Conservation (phyloP, 306 rosid genomes). For the Lathyrus sativus region DNA sequence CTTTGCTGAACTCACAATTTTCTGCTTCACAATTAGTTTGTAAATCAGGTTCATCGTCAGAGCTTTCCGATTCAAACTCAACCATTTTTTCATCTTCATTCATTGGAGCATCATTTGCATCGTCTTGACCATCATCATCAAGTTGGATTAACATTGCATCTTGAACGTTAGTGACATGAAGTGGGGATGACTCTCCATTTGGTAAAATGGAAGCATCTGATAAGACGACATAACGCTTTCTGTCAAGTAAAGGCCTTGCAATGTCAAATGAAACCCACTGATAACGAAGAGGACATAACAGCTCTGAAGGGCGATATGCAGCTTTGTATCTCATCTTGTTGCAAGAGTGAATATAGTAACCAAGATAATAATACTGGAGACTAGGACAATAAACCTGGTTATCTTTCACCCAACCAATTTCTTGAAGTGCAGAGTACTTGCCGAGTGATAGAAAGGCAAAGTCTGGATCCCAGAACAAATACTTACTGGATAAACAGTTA, state of each 20-base stretch:
- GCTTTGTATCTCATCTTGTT: too few relatives aligned
- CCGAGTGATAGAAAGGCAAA: too few relatives aligned
- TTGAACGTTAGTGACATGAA: slow-evolving; percentile 49
- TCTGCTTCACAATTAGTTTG: slow-evolving; percentile 49
- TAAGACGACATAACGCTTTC: slow-evolving; percentile 65
- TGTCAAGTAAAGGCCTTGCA: too few relatives aligned
- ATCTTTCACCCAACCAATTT: too few relatives aligned
- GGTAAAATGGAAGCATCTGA: slow-evolving; percentile 64
- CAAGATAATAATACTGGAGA: too few relatives aligned
- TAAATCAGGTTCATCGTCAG: slow-evolving; percentile 57
- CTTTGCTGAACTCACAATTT: slow-evolving; percentile 50
- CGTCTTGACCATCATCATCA: slow-evolving; percentile 51
- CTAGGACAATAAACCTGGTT: too few relatives aligned
- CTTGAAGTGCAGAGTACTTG: too few relatives aligned
- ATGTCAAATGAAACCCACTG: too few relatives aligned
- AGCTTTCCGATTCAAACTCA: slow-evolving; percentile 56
- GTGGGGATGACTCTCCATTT: slow-evolving; percentile 54
- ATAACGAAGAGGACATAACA: too few relatives aligned
- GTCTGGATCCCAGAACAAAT: slow-evolving; percentile 97
- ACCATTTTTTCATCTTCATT: slow-evolving; percentile 57
- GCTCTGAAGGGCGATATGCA: too few relatives aligned
- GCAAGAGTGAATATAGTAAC: too few relatives aligned
- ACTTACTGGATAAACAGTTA: slow-evolving; percentile 89
- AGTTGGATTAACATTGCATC: slow-evolving; percentile 48
- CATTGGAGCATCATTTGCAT: slow-evolving; percentile 57